A percentile compares a stretch with the other conserved stretches of the same genome.
phyloP scores from a whole-genome alignment of 2,329 filamentous ascomycete genomes.

The Clarireedia sp. region DNA sequence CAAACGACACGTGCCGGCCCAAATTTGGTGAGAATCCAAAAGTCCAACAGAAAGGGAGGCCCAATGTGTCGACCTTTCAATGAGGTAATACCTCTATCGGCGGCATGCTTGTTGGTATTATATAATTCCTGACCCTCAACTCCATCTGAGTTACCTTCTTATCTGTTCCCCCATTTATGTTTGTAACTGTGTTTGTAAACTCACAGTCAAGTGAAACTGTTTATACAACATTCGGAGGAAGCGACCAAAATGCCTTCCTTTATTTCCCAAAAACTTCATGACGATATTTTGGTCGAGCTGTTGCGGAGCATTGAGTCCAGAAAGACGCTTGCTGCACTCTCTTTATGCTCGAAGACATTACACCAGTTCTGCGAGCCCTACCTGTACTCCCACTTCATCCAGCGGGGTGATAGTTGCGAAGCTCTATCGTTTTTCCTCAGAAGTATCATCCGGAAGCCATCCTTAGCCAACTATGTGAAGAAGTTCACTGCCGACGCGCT shows the following conservation, averaged over 20 bases:
- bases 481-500: constrained; percentile 1
- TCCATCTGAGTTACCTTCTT: too few species aligned
- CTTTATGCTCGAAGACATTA: not conserved
- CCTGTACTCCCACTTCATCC: constrained; percentile 3
- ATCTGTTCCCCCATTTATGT: too few species aligned
- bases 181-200: too few species aligned
- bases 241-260: not conserved
- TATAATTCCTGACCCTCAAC: too few species aligned
- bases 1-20: too few species aligned
- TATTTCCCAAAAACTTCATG: not conserved
- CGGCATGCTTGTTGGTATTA: too few species aligned
- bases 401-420: constrained; percentile 3
- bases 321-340: not conserved
- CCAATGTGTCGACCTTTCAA: too few species aligned
- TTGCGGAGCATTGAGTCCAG: not conserved
- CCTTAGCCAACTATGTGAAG: constrained; percentile 2
- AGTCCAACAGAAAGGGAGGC: too few species aligned
- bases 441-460: not conserved
- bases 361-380: constrained; percentile 4
- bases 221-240: not conserved
- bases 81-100: too few species aligned
- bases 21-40: too few species aligned
- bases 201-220: not conserved
- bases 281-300: not conserved
- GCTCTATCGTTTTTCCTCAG: constrained; percentile 1